Base-by-base conservation (phyloP, 2,329 filamentous ascomycete genomes). In the Fonsecaea multimorphosa region DNA sequence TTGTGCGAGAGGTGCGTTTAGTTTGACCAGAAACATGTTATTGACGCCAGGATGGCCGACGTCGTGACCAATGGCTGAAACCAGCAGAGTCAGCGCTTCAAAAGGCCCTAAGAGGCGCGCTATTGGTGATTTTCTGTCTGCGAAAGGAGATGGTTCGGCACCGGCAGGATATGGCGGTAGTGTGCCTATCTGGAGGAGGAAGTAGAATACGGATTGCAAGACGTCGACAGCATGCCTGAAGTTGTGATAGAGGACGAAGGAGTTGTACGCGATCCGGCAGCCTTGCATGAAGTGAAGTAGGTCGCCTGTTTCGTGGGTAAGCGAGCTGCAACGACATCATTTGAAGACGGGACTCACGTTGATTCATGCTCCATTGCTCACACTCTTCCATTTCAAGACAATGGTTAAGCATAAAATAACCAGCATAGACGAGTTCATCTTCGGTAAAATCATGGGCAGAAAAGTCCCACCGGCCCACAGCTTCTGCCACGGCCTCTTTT, bases 21-120 rank as follows among this genome's bases (percentile, higher is more conserved):
- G 85, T 34, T 91, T 93, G 19, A 97, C 89, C 4, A 99, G 83
- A 75, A 99, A 99, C 32, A 94, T 93, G 76, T 99, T 99, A 81
- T 98, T 99, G 74, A 99, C 95, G 62, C 95, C 95, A 0, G 95
- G 95, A 76, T 99, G 95, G 24, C 95, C 95, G 44, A 98, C 95
- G 76, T 99, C 95, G 73, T 99, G 95, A 49, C 95, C 95, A 74
- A 99, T 96, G n/a, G 95, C 95, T 8, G 94, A 94, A 70, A 98
- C 90, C 53, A 99, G 84, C 2, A 99, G 85, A 0, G 93, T 94
- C 60, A 99, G 83, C 4, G 91, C 91, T 77, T 98, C 93, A 70
- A 96, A 92, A 0, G 94, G 93, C 56, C 86, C 85, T n/a, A 99
- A 82, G 27, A 98, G 82, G 52, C 85, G 82, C 2, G 91, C 91